phyloP scores from a whole-genome alignment of 345 rosid species.

The Lepidium aucheri region DNA sequence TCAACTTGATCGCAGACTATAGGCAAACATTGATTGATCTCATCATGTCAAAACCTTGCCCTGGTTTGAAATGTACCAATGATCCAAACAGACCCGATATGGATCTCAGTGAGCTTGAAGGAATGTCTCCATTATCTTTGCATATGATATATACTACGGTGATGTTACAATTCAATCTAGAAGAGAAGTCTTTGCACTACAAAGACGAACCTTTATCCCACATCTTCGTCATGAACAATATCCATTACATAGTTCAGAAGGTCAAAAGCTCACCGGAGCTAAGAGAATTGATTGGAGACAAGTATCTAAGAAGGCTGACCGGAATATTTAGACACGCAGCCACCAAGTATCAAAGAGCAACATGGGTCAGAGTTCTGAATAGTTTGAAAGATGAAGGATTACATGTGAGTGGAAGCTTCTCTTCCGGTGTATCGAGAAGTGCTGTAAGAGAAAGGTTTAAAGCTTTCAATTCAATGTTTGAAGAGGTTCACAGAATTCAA shows the following conservation, averaged over 20 bases:
- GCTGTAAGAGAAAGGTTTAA: constrained; percentile 87
- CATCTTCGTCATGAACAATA: constrained; percentile 87
- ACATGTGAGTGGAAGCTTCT: constrained; percentile 80
- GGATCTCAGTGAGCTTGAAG: constrained; percentile 74
- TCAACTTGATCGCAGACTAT: constrained; percentile 86
- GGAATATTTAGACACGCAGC: constrained; percentile 76
- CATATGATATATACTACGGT: constrained; percentile 92
- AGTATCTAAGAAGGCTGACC: constrained; percentile 55
- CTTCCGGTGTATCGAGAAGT: constrained; percentile 74
- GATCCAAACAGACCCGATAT: constrained; percentile 77
- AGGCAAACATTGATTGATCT: constrained; percentile 71
- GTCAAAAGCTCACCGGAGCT: constrained; percentile 69
- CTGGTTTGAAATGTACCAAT: constrained; percentile 74
- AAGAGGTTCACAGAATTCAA: constrained; percentile 83
- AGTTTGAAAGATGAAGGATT: constrained; percentile 92
- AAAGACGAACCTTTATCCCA: constrained; percentile 60
- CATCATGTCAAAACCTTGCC: constrained; percentile 71
- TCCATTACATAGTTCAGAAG: constrained; percentile 91
- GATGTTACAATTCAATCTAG: constrained; percentile 79
- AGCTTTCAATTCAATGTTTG: constrained; percentile 81
- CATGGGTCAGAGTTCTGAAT: constrained; percentile 74
- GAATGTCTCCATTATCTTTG: constrained; percentile 57
- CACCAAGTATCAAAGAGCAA: constrained; percentile 85
- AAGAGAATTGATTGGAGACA: constrained; percentile 84
- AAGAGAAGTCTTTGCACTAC: constrained; percentile 80